A percentile compares a stretch with the other conserved stretches of the same genome.
Conservation (phyloP, 148 eudicot species). For the Rhododendron williamsianum region DNA sequence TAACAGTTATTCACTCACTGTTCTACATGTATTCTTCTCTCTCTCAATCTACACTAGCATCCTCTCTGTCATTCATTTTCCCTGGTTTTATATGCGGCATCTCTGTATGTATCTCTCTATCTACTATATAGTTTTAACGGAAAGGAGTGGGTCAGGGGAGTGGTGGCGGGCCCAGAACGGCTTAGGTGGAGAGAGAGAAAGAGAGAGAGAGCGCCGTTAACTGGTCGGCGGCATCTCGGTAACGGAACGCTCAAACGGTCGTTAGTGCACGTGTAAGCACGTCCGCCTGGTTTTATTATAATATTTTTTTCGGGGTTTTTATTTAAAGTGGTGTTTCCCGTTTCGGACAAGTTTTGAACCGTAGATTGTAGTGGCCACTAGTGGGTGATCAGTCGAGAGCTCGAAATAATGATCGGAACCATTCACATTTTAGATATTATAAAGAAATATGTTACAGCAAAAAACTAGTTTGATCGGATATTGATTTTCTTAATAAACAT, state of each 20-base stretch:
- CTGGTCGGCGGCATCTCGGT: background rate
- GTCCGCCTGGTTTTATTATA: background rate
- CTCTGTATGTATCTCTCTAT: background rate
- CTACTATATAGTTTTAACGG: background rate
- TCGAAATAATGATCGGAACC: too few relatives aligned
- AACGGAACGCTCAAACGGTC: background rate
- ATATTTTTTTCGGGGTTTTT: background rate
- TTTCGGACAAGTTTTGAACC: too few relatives aligned
- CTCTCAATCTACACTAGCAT: background rate
- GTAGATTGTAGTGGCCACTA: too few relatives aligned
- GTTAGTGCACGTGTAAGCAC: conserved; percentile 4
- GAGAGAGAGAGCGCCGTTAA: background rate
- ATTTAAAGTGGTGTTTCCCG: too few relatives aligned
- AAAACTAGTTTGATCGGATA: too few relatives aligned
- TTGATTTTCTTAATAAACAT: too few relatives aligned
- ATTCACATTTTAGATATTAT: too few relatives aligned
- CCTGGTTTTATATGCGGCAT: background rate
- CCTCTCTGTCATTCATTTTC: background rate
- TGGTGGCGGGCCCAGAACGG: conserved; percentile 8
- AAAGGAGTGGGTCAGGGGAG: background rate
- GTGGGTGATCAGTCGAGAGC: too few relatives aligned
- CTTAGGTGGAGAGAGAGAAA: background rate
- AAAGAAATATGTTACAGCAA: too few relatives aligned
- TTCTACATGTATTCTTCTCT: background rate
- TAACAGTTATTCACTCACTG: background rate